Conservation (phyloP, 805 yeast genomes). For the Starmerella bombi region DNA sequence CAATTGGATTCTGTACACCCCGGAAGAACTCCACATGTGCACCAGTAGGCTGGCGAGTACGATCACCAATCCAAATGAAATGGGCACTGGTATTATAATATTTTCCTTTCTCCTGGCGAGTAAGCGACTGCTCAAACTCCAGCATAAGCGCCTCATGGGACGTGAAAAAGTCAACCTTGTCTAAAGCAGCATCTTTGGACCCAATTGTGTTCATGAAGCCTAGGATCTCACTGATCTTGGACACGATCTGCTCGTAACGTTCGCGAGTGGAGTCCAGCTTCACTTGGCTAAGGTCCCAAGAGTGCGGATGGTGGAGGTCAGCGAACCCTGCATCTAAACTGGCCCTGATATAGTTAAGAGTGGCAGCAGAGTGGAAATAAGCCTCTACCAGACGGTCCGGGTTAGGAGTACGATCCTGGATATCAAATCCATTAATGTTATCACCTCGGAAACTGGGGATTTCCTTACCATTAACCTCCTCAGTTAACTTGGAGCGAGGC, state of each 20-base stretch:
- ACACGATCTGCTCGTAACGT: constrained; percentile 31
- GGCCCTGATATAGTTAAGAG: constrained; percentile 31
- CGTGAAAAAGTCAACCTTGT: constrained; percentile 30
- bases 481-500: constrained; percentile 34
- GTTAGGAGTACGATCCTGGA: constrained; percentile 30
- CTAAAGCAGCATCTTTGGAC: constrained; percentile 22
- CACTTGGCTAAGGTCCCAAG: constrained; percentile 33
- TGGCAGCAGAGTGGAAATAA: constrained; percentile 35
- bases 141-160: constrained; percentile 33
- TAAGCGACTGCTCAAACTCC: constrained; percentile 32
- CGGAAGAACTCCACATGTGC: constrained; percentile 37
- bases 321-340: constrained; percentile 31
- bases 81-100: constrained; percentile 34
- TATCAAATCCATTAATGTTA: constrained; percentile 33
- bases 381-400: constrained; percentile 32
- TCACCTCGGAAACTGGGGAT: constrained; percentile 34
- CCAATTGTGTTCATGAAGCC: constrained; percentile 32
- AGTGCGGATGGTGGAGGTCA: constrained; percentile 30
- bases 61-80: constrained; percentile 35
- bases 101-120: constrained; percentile 25
- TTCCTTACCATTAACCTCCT: constrained; percentile 30
- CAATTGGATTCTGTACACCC: constrained; percentile 33
- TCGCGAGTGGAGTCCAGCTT: constrained; percentile 27
- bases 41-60: constrained; percentile 33
- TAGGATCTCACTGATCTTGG: constrained; percentile 28